Base-by-base conservation (phyloP, 1,139 yeast species). In the Lodderomyces parapsilosis region DNA sequence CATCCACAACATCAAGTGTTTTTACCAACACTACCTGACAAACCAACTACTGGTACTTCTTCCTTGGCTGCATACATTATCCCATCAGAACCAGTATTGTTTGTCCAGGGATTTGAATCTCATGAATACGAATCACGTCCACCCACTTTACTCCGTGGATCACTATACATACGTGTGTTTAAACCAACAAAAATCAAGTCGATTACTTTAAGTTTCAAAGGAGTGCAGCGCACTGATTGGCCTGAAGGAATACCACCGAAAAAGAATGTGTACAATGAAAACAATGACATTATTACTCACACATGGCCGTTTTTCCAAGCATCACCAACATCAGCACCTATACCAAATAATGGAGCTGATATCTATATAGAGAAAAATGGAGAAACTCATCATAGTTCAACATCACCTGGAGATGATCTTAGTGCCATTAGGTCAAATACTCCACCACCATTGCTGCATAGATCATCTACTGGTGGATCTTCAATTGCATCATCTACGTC, bases 241-340 rank as follows among this genome's bases (percentile, higher is more conserved):
- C 99, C 98, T 2, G 99, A 94, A 57, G 99, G 97, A 1, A 90
- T 91, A 22, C 99, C 99, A 0, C 97, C 98, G 0, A 88, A 86
- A 58, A 81, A 81, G 55, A 70, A 71, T 20, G 84, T 80, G 19
- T 82, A 79, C 48, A 60, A 63, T 23, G 99, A 93, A 56, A 61
- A 75, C 20, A 79, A 77, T 49, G 86, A 80, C 46, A 61, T 91
- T 11, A 75, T 88, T 28, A 77, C 80, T 44, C 98, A 93, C 58
- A 82, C 88, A 4, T 93, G 99, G 99, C 95, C 96, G 1, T 90
- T 93, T 60, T 93, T 82, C 68, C 63, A 59, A 55, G 63, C 57
- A 9, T 40, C 30, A 38, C 11, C 27, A 59, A 54, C 27, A 42
- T 28, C 28, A 14, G 39, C 25, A 25, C 35, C 33, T 13, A 23